These are phyloP conservation scores for Alternaria panax DNA, from an alignment of 2,329 filamentous ascomycete species.

Conservation along the genomic window DNA sequence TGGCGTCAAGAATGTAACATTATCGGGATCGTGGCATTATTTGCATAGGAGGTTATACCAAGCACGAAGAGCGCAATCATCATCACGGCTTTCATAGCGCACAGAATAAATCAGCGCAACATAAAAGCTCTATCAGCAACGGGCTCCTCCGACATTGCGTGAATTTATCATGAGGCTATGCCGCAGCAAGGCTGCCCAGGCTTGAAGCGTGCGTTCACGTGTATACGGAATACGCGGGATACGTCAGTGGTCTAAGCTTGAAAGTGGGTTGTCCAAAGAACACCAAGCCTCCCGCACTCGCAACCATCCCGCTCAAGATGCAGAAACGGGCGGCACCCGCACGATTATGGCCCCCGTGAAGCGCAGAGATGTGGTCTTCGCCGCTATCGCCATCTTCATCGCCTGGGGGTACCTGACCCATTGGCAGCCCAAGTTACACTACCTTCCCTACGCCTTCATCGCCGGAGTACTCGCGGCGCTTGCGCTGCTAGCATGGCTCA, in stretches of 20 bases:
- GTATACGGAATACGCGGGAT: constrained; percentile 17
- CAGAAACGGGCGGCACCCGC: constrained; percentile 46
- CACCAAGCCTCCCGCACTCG: constrained; percentile 26
- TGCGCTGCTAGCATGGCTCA: constrained; percentile 63
- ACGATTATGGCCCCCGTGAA: constrained; percentile 75
- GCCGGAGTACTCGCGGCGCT: constrained; percentile 67
- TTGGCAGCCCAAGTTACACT: constrained; percentile 84
- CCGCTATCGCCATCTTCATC: constrained; percentile 74
- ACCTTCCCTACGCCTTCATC: constrained; percentile 83
- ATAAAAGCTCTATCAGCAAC: background rate
- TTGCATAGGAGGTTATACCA: constrained; percentile 6
- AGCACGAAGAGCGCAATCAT: background rate
- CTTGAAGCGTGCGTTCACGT: background rate
- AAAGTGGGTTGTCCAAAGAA: constrained; percentile 23
- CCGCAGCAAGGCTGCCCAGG: background rate
- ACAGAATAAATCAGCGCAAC: background rate
- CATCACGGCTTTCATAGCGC: background rate
- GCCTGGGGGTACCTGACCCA: constrained; percentile 87
- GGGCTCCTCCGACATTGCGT: background rate
- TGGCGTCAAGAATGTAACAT: constrained; percentile 15
- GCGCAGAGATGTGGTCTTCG: constrained; percentile 72
- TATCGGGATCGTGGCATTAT: constrained; percentile 4
- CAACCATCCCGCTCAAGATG: constrained; percentile 42
- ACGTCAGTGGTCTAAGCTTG: constrained; percentile 31
- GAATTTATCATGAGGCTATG: background rate